Base-by-base conservation (phyloP, 2,329 filamentous ascomycete species). In the Aspergillus hiratsukae region DNA sequence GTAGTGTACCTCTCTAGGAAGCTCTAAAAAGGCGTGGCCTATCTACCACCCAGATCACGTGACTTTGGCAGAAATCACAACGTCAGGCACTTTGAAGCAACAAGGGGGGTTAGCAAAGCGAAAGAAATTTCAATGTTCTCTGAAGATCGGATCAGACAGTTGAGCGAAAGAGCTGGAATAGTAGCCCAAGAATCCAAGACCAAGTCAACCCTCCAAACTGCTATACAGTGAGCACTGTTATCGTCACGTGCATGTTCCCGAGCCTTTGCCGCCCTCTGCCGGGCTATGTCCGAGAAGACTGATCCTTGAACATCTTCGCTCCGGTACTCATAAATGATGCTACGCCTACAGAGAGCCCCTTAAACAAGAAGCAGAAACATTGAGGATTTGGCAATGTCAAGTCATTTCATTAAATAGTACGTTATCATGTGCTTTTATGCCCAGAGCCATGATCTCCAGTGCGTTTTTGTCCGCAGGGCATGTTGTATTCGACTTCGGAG, bases 341-440 rank as follows among this genome's bases (percentile, higher is more conserved):
- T 43, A 43, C 40, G 21, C 1, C 19, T 52, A 41, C 27, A 17
- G 3, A 45, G 14, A 19, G 21, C 17, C 14, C 11, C 40, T 52
- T 10, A 17, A 19, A 21, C n/a, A 9, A 41, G 14, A 14, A 29
- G n/a, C 8, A 51, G 35, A 49, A 28, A 19, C 45, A 35, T 55
- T 49, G 28, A n/a, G 23, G 40, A 37, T 19, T 53, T 52, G 50
- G 48, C 43, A 59, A 56, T 53, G 41, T 61, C 56, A 57, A 60
- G 58, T 66, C 59, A 63, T 66, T 60, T 66, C 64, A 66, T 66
- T 66, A 66, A 62, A 63, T 63, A 62, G 58, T 66, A 65, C 62
- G 64, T 66, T 60, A 66, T 61, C 61, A 63, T 65, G 50, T 54
- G 59, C 52, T 65, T 65, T 63, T 64, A 62, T 61, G 61, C 57